Percentiles rank a stretch among this genome's conserved stretches.
These are phyloP conservation scores for Xylaria sp. DNA, from an alignment of 495 filamentous ascomycete species.

Conservation along the genomic window DNA sequence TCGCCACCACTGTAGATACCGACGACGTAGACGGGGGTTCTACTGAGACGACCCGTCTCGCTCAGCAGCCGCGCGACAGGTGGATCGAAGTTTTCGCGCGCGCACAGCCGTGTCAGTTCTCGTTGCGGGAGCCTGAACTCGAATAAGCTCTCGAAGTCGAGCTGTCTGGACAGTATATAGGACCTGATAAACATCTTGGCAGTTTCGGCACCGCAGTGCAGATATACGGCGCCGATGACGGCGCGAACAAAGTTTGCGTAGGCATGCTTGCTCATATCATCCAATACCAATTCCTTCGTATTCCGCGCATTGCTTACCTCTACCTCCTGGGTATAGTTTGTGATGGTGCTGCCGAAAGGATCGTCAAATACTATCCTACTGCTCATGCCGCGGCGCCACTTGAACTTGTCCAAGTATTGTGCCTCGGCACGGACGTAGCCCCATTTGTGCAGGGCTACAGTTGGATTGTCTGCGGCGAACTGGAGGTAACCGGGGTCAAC, in stretches of 20 bases:
- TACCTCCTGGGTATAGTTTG: conserved; percentile 22
- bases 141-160: conserved; percentile 80
- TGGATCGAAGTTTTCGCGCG: conserved; percentile 83
- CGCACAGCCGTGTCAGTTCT: conserved; percentile 81
- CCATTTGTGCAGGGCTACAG: conserved; percentile 54
- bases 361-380: conserved; percentile 78
- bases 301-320: conserved; percentile 38
- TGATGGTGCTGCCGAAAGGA: conserved; percentile 72
- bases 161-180: conserved; percentile 80
- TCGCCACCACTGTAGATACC: conserved; percentile 89
- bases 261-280: conserved; percentile 42
- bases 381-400: conserved; percentile 74
- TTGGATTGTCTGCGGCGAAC: conserved; percentile 68
- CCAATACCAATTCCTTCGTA: conserved; percentile 28
- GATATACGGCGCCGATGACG: conserved; percentile 80
- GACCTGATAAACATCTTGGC: conserved; percentile 80
- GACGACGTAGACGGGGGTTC: conserved; percentile 91
- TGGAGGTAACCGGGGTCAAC: conserved; percentile 95
- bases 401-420: conserved; percentile 48
- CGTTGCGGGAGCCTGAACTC: conserved; percentile 80
- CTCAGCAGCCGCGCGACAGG: conserved; percentile 85
- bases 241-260: conserved; percentile 76
- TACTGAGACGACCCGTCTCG: conserved; percentile 84
- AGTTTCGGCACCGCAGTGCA: conserved; percentile 73
- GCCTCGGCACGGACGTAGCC: conserved; percentile 50